A percentile compares a stretch with the other conserved stretches of the same genome.
Evolutionary conservation across 495 filamentous ascomycete genomes (phyloP).

Genomic region (Umbilicaria muhlenbergii): DNA sequence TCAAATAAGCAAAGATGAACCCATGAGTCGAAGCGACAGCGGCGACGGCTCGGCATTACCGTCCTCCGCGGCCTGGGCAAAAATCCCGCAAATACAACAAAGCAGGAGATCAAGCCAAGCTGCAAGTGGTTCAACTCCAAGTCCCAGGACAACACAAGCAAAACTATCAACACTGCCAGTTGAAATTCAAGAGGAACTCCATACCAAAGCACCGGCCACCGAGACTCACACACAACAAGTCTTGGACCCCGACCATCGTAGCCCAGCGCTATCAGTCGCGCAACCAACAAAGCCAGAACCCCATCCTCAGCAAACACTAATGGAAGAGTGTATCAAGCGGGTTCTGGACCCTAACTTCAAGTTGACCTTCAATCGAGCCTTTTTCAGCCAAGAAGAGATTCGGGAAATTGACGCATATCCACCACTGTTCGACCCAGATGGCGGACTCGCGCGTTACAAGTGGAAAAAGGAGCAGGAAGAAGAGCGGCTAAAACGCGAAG

Average conservation of each 20-base stretch:
- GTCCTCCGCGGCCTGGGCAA: conserved; percentile 85
- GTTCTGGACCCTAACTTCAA: conserved; percentile 41
- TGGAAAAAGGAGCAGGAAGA: conserved; percentile 54
- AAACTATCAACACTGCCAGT: conserved; percentile 33
- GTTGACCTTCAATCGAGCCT: conserved; percentile 39
- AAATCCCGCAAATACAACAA: conserved; percentile 48
- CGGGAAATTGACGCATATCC: conserved; percentile 47
- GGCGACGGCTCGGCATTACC: conserved; percentile 77
- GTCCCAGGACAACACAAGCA: conserved; percentile 54
- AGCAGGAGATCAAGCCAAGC: conserved; percentile 61
- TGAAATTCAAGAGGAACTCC: conserved; percentile 20
- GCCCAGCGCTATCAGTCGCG: too few relatives aligned
- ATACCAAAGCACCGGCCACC: not conserved
- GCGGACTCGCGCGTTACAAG: conserved; percentile 54
- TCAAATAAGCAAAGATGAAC: conserved; percentile 62
- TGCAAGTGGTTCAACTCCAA: conserved; percentile 63
- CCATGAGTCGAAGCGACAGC: conserved; percentile 36
- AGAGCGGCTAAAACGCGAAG: conserved; percentile 43
- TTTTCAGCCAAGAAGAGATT: conserved; percentile 36
- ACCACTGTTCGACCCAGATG: conserved; percentile 64
- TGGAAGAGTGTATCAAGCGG: conserved; percentile 23
- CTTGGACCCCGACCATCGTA: not conserved
- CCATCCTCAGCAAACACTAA: conserved; percentile 27
- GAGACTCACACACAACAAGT: not conserved
- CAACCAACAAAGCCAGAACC: conserved; percentile 8